Evolutionary conservation across 495 filamentous ascomycete genomes (phyloP).

Genomic region (Podospora didyma): DNA sequence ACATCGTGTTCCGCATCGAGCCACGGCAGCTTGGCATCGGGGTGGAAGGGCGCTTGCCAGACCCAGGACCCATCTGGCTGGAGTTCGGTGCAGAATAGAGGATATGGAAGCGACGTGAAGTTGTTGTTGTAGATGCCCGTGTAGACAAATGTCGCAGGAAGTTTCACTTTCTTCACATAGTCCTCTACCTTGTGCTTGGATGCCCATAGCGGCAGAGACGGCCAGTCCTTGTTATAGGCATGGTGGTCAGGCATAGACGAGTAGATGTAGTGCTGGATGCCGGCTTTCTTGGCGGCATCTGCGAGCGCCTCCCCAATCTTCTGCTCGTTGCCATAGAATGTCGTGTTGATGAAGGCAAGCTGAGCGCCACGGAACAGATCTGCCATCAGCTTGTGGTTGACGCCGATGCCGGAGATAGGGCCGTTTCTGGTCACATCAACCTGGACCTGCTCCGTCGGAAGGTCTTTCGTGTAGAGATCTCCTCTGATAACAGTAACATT

Average conservation of each 20-base stretch:
- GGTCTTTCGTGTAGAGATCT: conserved; percentile 64
- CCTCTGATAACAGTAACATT: conserved; percentile 84
- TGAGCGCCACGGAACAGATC: conserved; percentile 78
- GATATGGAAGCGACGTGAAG: conserved; percentile 90
- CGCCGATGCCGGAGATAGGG: conserved; percentile 43
- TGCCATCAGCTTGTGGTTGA: conserved; percentile 62
- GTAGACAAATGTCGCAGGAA: conserved; percentile 90
- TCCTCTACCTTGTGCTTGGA: conserved; percentile 88
- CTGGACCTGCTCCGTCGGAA: conserved; percentile 34
- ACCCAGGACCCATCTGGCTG: conserved; percentile 78
- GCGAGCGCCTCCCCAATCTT: conserved; percentile 82
- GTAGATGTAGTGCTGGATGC: conserved; percentile 89
- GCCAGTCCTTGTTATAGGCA: conserved; percentile 62
- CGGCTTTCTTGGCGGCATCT: conserved; percentile 80
- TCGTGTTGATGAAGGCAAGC: conserved; percentile 95
- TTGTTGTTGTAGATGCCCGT: conserved; percentile 99
- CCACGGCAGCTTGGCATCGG: conserved; percentile 86
- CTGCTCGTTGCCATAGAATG: conserved; percentile 94
- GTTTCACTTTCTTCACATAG: conserved; percentile 75
- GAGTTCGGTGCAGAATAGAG: conserved; percentile 89
- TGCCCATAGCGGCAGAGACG: conserved; percentile 82
- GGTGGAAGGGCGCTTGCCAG: conserved; percentile 93
- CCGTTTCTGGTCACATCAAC: conserved; percentile 40
- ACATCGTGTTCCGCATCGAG: conserved; percentile 96
- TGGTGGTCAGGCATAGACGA: conserved; percentile 96